Base-by-base conservation (phyloP, 768 basidiomycete species). In the Termitomyces titanicus region DNA sequence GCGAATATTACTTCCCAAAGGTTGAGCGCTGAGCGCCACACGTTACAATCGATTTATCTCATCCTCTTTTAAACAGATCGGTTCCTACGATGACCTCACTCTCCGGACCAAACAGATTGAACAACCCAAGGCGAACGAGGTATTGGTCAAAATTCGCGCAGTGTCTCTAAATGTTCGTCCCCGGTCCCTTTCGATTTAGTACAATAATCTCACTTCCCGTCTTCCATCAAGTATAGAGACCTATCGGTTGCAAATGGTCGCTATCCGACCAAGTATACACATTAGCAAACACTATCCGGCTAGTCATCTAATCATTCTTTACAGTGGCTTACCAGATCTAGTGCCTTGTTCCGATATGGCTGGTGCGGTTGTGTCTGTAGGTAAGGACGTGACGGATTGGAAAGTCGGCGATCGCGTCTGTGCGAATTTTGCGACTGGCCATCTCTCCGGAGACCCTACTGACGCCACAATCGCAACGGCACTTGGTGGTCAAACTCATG, bases 341-440 rank as follows among this genome's bases (percentile, higher is more conserved):
- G 69, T 77, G 10, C 73, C 73, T 34, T 71, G 70, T 60, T 75
- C 84, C 0, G 83, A 86, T 60, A 74, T 78, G 67, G 80, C 83
- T 17, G 83, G 84, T 12, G 82, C 84, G 60, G 70, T 86, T 46
- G 65, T 83, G 31, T 72, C 78, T 1, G 62, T 82, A 11, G 76
- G 76, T 5, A 66, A 66, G 12, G 75, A 71, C 15, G 76, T 77
- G 13, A 78, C 67, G 27, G 69, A 64, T 5, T 85, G 81, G 82
- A 77, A 75, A 60, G 62, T 67, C 5, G 81, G 83, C n/a, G 82
- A 84, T 55, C 78, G 80, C 22, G 80, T 85, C 39, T 79, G 70
- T 57, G 73, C 82, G 9, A 85, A 82, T 64, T 81, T 84, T 55
- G 63, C 72, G 4, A 48, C 70, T 13, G 80, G 79, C 51, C 79